These are phyloP conservation scores for Xylariomycetidae sp. DNA, from an alignment of 2,329 filamentous ascomycete species.

Conservation along the genomic window DNA sequence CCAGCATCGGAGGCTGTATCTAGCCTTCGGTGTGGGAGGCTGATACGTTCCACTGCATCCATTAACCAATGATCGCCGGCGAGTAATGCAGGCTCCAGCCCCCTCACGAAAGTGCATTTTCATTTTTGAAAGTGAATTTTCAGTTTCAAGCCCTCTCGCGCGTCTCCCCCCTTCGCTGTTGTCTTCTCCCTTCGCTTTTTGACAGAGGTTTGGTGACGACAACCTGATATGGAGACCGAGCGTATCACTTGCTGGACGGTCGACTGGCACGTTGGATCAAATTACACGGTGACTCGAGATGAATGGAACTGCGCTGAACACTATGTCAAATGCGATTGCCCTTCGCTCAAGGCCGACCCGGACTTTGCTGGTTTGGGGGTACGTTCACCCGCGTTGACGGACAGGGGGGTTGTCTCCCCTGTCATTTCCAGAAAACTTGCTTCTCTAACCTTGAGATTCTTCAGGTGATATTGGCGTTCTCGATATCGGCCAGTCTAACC, in stretches of 20 bases:
- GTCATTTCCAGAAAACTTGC: not conserved
- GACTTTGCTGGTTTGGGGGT: slow-evolving; percentile 11
- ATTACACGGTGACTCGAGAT: not conserved
- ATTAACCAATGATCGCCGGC: too few species aligned
- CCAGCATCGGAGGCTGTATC: too few species aligned
- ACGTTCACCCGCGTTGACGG: slow-evolving; percentile 1
- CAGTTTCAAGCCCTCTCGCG: too few species aligned
- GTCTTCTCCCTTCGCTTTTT: too few species aligned
- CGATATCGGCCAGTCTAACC: not conserved
- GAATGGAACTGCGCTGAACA: not conserved
- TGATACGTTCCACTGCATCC: too few species aligned
- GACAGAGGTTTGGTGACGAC: too few species aligned
- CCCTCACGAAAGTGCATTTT: too few species aligned
- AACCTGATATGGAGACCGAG: not conserved
- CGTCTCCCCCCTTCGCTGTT: too few species aligned
- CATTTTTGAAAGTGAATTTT: too few species aligned
- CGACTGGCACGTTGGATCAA: not conserved
- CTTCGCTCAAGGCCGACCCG: slow-evolving; percentile 6
- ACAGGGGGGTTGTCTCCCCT: not conserved
- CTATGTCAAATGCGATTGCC: not conserved
- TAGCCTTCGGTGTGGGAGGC: too few species aligned
- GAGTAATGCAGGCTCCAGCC: too few species aligned
- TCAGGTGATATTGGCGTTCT: slow-evolving; percentile 1
- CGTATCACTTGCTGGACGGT: slow-evolving; percentile 1
- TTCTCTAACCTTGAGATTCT: not conserved